Percentiles rank a stretch among this genome's conserved stretches.
Conservation (phyloP, 2,329 filamentous ascomycete genomes). For the Periglandula ipomoeae region DNA sequence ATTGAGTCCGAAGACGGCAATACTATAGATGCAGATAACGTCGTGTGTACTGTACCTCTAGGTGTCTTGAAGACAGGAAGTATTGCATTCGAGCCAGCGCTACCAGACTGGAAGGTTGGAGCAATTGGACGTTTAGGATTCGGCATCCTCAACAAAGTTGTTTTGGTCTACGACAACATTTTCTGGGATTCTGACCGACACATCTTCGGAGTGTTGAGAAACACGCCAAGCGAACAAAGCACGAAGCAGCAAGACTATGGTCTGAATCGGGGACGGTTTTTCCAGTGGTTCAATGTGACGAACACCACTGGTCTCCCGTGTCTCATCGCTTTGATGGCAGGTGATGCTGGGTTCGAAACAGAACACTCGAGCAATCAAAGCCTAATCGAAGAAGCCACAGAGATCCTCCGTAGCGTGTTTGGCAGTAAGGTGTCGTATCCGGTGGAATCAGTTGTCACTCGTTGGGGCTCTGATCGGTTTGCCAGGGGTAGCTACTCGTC, state of each 20-base stretch:
- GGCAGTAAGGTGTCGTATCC: slow-evolving; percentile 63
- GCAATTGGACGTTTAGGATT: slow-evolving; percentile 82
- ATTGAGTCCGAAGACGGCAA: slow-evolving; percentile 73
- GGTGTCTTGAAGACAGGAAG: slow-evolving; percentile 81
- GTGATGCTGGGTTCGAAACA: slow-evolving; percentile 82
- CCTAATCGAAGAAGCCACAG: slow-evolving; percentile 72
- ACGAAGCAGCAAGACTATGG: slow-evolving; percentile 73
- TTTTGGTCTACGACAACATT: slow-evolving; percentile 76
- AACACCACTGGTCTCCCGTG: slow-evolving; percentile 83
- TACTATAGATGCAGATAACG: slow-evolving; percentile 70
- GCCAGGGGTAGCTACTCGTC: slow-evolving; percentile 94
- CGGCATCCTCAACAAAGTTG: slow-evolving; percentile 89
- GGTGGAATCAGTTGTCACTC: slow-evolving; percentile 77
- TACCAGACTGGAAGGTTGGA: slow-evolving; percentile 79
- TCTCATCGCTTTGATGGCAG: slow-evolving; percentile 88
- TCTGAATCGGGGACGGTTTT: slow-evolving; percentile 77
- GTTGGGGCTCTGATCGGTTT: slow-evolving; percentile 87
- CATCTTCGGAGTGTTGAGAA: slow-evolving; percentile 86
- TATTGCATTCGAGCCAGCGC: slow-evolving; percentile 76
- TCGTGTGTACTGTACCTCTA: slow-evolving; percentile 85
- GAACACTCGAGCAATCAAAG: slow-evolving; percentile 67
- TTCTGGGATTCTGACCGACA: slow-evolving; percentile 90
- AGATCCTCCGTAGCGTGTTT: slow-evolving; percentile 70
- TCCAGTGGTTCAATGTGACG: slow-evolving; percentile 95
- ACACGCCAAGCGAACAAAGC: slow-evolving; percentile 60